Conservation (phyloP, 148 eudicot genomes). For the Fagopyrum esculentum region DNA sequence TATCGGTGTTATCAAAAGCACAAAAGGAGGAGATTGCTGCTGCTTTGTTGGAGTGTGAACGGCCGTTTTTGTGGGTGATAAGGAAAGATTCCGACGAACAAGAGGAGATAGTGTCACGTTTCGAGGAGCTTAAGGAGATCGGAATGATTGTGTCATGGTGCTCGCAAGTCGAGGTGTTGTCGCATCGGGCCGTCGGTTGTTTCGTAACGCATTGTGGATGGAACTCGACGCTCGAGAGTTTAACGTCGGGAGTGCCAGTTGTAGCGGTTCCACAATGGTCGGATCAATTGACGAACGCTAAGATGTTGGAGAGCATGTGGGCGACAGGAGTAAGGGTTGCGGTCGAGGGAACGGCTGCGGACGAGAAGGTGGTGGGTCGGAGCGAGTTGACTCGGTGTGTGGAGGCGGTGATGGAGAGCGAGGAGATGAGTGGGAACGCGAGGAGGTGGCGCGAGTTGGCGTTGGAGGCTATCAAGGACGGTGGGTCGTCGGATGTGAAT, state of each 20-base stretch:
- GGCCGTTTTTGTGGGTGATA: constrained; percentile 52
- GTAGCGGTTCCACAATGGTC: constrained; percentile 55
- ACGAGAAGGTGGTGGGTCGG: constrained; percentile 25
- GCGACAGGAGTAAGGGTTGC: constrained; percentile 40
- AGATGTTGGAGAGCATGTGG: constrained; percentile 54
- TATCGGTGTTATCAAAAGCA: constrained; percentile 38
- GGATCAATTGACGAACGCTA: constrained; percentile 49
- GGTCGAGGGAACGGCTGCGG: constrained; percentile 11
- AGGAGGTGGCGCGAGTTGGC: constrained; percentile 31
- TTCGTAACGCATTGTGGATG: constrained; percentile 67
- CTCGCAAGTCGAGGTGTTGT: constrained; percentile 47
- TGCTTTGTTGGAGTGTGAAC: constrained; percentile 23
- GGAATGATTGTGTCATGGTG: constrained; percentile 63
- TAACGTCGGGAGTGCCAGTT: constrained; percentile 49
- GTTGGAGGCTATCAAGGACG: constrained; percentile 29
- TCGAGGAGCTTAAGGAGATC: constrained; percentile 6
- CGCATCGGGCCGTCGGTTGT: constrained; percentile 44
- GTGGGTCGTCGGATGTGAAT: constrained; percentile 32
- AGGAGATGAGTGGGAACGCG: constrained; percentile 27
- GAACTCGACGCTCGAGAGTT: constrained; percentile 65
- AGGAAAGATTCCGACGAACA: constrained; percentile 20
- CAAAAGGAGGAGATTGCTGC: constrained; percentile 43
- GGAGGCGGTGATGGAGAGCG: constrained; percentile 32
- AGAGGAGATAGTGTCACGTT: constrained; percentile 3
- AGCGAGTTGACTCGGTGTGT: constrained; percentile 31